phyloP scores from a whole-genome alignment of 2,329 filamentous ascomycete genomes.

The Metarhizium sp. region DNA sequence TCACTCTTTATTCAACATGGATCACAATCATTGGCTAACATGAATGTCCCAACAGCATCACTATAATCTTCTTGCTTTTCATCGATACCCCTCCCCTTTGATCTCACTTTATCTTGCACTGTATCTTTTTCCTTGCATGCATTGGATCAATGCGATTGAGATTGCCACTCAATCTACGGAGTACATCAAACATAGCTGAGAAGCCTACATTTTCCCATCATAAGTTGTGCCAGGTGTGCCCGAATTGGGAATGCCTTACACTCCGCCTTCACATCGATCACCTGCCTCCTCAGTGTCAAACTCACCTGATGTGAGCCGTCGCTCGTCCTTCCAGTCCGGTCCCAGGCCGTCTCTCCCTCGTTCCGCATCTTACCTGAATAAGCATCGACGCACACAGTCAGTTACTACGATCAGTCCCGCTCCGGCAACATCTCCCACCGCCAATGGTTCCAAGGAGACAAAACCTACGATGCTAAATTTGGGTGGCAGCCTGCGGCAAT shows the following conservation, averaged over 20 bases:
- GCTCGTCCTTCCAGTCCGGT: slow-evolving; percentile 44
- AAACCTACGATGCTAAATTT: slow-evolving; percentile 31
- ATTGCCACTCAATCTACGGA: not conserved
- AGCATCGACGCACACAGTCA: slow-evolving; percentile 51
- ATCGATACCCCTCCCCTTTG: not conserved
- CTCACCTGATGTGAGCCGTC: slow-evolving; percentile 49
- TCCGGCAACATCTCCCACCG: slow-evolving; percentile 20
- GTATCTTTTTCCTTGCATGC: not conserved
- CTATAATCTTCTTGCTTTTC: not conserved
- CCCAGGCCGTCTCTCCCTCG: slow-evolving; percentile 48
- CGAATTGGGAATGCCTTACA: slow-evolving; percentile 69
- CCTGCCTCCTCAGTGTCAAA: slow-evolving; percentile 48
- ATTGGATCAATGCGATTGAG: not conserved
- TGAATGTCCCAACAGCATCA: not conserved
- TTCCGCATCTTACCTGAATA: slow-evolving; percentile 56
- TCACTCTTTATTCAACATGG: not conserved
- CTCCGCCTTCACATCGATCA: slow-evolving; percentile 62
- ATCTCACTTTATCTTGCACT: not conserved
- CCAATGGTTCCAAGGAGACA: slow-evolving; percentile 14
- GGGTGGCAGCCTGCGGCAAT: slow-evolving; percentile 59
- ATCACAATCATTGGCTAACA: not conserved
- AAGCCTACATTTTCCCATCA: not conserved
- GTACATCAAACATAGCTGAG: not conserved
- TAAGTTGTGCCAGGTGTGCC: slow-evolving; percentile 11
- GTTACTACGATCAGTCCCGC: slow-evolving; percentile 20